Percentiles rank a stretch among this genome's conserved stretches.
Evolutionary conservation across 2,329 filamentous ascomycete genomes (phyloP).

Genomic region (Colletotrichum spinosum): DNA sequence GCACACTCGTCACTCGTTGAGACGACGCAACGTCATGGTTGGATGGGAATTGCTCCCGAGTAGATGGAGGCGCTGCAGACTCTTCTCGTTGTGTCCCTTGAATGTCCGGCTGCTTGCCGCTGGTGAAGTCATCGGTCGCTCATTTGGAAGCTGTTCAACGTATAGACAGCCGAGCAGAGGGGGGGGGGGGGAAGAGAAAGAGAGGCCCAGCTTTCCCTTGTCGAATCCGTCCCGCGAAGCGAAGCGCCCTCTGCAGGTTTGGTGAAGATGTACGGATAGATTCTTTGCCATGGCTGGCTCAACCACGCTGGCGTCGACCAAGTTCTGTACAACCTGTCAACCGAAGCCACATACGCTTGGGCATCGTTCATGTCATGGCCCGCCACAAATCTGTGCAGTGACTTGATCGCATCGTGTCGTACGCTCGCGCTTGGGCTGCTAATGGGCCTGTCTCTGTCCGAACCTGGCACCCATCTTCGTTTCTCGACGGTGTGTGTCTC

Average conservation of each 20-base stretch:
- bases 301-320: not conserved
- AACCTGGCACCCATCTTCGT: not conserved
- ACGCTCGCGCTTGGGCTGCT: slow-evolving; percentile 16
- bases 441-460: slow-evolving; percentile 4
- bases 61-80: slow-evolving; percentile 26
- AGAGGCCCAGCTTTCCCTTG: no score
- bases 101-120: slow-evolving; percentile 1
- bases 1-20: slow-evolving; percentile 20
- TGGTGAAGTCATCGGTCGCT: no score
- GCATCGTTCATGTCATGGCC: slow-evolving; percentile 1
- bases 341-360: slow-evolving; percentile 20
- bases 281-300: not conserved
- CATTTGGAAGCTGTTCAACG: no score
- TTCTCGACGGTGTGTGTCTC: not conserved
- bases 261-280: no score
- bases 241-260: not conserved
- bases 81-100: slow-evolving; percentile 14
- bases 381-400: not conserved
- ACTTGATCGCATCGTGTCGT: not conserved
- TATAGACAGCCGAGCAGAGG: no score
- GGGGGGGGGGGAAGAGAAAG: no score
- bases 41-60: slow-evolving; percentile 22
- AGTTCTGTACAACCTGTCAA: slow-evolving; percentile 29
- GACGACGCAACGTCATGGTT: slow-evolving; percentile 19
- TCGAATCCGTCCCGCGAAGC: no score